phyloP scores from a whole-genome alignment of 1,284 basidiomycete genomes.

The Fomitopsis schrenkii region DNA sequence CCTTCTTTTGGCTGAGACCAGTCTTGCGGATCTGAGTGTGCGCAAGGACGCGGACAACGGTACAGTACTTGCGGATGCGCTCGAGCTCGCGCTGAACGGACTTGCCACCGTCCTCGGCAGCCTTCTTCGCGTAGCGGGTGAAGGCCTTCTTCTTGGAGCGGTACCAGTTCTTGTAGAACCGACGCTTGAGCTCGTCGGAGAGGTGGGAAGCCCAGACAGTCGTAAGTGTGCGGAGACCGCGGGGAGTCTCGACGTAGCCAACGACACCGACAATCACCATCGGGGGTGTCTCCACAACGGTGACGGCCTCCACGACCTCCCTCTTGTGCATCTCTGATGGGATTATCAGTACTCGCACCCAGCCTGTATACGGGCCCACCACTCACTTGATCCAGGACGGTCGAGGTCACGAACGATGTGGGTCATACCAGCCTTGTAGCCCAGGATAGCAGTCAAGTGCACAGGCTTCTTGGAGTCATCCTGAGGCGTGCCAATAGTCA shows the following conservation, averaged over 20 bases:
- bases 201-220: constrained; percentile 85
- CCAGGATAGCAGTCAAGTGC: constrained; percentile 97
- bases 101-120: constrained; percentile 93
- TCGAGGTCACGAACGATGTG: constrained; percentile 99
- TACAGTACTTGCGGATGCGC: constrained; percentile 99
- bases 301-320: constrained; percentile 98
- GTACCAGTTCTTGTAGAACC: constrained; percentile 99
- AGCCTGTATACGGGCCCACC: constrained; percentile 8
- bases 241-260: constrained; percentile 99
- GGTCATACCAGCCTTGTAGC: constrained; percentile 99
- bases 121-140: constrained; percentile 99
- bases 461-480: constrained; percentile 99
- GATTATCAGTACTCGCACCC: constrained; percentile 11
- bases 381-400: constrained; percentile 95
- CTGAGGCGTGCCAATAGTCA: constrained; percentile 37
- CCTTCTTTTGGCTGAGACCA: constrained; percentile 98
- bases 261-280: constrained; percentile 98
- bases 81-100: constrained; percentile 95
- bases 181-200: constrained; percentile 92
- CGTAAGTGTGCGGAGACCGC: constrained; percentile 87
- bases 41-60: constrained; percentile 98
- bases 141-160: constrained; percentile 99
- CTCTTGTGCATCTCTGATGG: constrained; percentile 95
- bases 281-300: constrained; percentile 95
- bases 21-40: constrained; percentile 99